Base-by-base conservation (phyloP, 768 basidiomycete genomes). In the Pisolithus sp. region DNA sequence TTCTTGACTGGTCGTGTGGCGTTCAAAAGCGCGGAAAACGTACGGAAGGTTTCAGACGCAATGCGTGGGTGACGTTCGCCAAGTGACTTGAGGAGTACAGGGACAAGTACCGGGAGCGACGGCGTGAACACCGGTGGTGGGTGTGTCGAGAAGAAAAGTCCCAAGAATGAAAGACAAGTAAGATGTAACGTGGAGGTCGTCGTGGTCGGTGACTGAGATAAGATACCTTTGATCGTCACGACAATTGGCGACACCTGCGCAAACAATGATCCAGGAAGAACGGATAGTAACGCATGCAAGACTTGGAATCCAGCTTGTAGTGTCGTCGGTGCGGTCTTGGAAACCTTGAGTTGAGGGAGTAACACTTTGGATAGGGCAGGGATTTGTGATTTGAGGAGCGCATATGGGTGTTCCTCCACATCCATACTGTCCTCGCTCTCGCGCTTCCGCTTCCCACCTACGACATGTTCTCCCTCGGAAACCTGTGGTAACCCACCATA, bases 31-130 rank as follows among this genome's bases (percentile, higher is more conserved):
- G 92, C 77, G 2, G 92, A 91, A 60, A 91, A 92, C 2, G 85
- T 87, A 36, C 82, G 81, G 77, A 98, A 93, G 0, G 92, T 80
- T 61, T 94, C 92, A 2, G 92, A 84, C 5, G 83, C 86, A 53
- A 97, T 80, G 53, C 92, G 85, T 34, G 94, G 94, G 63, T 93
- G 89, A 57, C 86, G 84, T 67, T 98, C 93, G 18, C 72, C 71
- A 44, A 90, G 73, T 9, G 85, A 81, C 50, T 80, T 81, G 39
- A 93, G 78, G 37, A 98, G 78, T 13, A 83, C 80, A 1, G 88
- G 83, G 0, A 85, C 85, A 36, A 98, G 72, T 15, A 73, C 72
- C 1, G 82, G 70, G n/a, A 97, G 76, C 10, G 80, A 77, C 21
- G 71, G 60, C 1, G 72, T 65, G 63, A 85, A 93, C 1, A 79